A percentile compares a stretch with the other conserved stretches of the same genome.
Conservation (phyloP, 129 eudicot species). For the Gnaphalium uliginosum region DNA sequence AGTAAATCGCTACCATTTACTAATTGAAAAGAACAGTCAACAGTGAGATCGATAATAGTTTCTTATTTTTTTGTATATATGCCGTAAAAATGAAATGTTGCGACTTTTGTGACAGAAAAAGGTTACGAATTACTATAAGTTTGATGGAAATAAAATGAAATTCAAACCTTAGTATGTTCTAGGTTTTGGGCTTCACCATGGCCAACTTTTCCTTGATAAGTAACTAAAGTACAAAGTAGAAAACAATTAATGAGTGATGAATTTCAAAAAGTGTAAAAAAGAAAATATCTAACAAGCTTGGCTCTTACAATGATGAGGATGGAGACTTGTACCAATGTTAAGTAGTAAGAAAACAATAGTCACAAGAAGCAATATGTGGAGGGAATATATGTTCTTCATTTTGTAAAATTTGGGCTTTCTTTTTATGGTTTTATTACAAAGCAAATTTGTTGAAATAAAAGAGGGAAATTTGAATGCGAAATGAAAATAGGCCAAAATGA, state of each 20-base stretch:
- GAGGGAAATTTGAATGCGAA: not conserved
- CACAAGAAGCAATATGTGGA: conserved; percentile 37
- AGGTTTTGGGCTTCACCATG: conserved; percentile 27
- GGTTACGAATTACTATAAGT: not conserved
- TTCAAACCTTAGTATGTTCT: conserved; percentile 39
- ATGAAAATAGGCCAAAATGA: conserved; percentile 2
- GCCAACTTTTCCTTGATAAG: conserved; percentile 42
- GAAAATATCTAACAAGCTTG: too few relatives aligned
- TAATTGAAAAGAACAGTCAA: not conserved
- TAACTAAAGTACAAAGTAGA: conserved; percentile 35
- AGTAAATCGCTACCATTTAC: not conserved
- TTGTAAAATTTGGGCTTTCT: conserved; percentile 18
- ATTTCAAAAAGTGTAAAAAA: not conserved
- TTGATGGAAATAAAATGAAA: not conserved
- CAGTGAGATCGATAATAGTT: too few relatives aligned
- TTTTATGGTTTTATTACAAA: conserved; percentile 20
- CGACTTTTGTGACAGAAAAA: not conserved
- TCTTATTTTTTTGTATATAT: too few relatives aligned
- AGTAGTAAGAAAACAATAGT: conserved; percentile 40
- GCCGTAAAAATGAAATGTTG: too few relatives aligned
- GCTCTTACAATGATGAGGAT: conserved; percentile 57
- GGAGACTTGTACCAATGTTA: conserved; percentile 40
- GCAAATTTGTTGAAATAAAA: not conserved
- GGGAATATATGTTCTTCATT: conserved; percentile 31
- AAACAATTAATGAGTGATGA: not conserved